Percentiles rank a stretch among this genome's conserved stretches.
Conservation (phyloP, 129 eudicot genomes). For the Pulicaria dysenterica region DNA sequence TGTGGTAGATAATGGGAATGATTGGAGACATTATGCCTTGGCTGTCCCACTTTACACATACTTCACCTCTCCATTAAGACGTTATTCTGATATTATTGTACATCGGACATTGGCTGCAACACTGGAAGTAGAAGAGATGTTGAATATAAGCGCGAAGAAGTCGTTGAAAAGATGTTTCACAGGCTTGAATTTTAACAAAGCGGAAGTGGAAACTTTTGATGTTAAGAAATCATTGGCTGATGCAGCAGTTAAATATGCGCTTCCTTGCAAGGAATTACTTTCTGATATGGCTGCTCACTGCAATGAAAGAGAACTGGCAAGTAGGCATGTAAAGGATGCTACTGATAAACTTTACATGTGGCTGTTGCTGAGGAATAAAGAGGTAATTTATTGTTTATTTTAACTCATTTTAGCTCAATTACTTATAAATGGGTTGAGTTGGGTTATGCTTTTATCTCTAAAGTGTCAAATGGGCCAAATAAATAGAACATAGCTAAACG, state of each 20-base stretch:
- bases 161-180: constrained; percentile 53
- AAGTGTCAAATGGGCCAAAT: too few relatives aligned
- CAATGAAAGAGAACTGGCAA: constrained; percentile 70
- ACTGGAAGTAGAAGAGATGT: constrained; percentile 65
- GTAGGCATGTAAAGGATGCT: constrained; percentile 84
- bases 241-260: constrained; percentile 52
- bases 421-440: too few relatives aligned
- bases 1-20: constrained; percentile 33
- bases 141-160: constrained; percentile 25
- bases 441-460: too few relatives aligned
- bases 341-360: constrained; percentile 76
- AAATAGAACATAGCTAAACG: too few relatives aligned
- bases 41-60: constrained; percentile 93
- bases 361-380: constrained; percentile 66
- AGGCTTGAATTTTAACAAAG: constrained; percentile 49
- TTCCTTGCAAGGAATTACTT: constrained; percentile 55
- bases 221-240: constrained; percentile 56
- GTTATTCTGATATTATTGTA: constrained; percentile 87
- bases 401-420: not conserved
- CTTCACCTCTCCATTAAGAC: constrained; percentile 87
- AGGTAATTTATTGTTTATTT: constrained; percentile 50
- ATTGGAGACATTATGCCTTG: constrained; percentile 75
- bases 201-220: constrained; percentile 48
- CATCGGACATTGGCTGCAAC: constrained; percentile 84
- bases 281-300: constrained; percentile 75